These are phyloP conservation scores for Linanthus parryae DNA, from an alignment of 148 eudicot species.

Conservation along the genomic window DNA sequence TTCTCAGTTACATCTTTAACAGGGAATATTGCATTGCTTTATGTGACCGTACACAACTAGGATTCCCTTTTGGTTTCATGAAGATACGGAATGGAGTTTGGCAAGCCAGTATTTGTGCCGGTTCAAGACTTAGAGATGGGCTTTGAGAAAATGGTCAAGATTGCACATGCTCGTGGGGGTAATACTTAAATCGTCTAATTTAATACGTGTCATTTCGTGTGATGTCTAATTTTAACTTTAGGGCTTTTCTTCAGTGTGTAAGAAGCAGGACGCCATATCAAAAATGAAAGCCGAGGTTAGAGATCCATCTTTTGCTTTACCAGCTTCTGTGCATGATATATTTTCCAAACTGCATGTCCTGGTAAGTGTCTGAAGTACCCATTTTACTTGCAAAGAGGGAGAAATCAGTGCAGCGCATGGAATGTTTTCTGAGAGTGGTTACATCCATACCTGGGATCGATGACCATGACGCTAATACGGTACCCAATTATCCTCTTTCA, in stretches of 20 bases:
- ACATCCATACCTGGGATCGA: constrained; percentile 87
- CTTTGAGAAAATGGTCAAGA: constrained; percentile 81
- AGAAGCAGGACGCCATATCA: constrained; percentile 59
- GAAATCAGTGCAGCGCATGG: constrained; percentile 75
- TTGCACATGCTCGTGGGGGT: constrained; percentile 96
- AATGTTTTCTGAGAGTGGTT: constrained; percentile 63
- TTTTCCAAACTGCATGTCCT: not conserved
- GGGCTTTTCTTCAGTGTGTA: not conserved
- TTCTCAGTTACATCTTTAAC: not conserved
- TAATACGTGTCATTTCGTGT: too few relatives aligned
- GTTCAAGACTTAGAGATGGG: constrained; percentile 91
- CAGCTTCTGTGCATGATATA: not conserved
- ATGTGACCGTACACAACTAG: not conserved
- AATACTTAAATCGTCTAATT: too few relatives aligned
- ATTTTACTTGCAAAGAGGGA: constrained; percentile 46
- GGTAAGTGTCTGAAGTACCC: not conserved
- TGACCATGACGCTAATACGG: constrained; percentile 91
- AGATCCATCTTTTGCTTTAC: constrained; percentile 13
- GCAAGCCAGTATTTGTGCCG: constrained; percentile 76
- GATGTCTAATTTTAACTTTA: too few relatives aligned
- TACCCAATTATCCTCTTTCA: constrained; percentile 15
- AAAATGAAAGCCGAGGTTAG: constrained; percentile 77
- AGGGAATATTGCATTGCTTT: not conserved
- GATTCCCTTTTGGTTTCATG: constrained; percentile 14
- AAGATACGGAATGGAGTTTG: constrained; percentile 73